These are phyloP conservation scores for Helianthus tuberosus DNA, from an alignment of 129 eudicot species.

Conservation along the genomic window DNA sequence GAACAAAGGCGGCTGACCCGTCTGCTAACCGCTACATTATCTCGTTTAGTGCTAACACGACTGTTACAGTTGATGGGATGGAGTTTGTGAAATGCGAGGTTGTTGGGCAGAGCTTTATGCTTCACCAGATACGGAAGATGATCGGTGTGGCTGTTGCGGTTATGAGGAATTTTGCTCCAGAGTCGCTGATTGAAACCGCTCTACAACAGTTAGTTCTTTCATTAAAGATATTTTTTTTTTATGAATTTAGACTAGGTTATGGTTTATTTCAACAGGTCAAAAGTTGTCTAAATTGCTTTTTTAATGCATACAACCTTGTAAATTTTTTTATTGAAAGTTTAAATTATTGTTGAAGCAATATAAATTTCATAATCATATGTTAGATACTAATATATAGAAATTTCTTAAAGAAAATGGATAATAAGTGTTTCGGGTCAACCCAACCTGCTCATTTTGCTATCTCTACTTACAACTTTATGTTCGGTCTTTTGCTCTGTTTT, in stretches of 20 bases:
- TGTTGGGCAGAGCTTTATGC: conserved; percentile 98
- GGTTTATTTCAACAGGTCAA: no score
- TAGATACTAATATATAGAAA: not conserved
- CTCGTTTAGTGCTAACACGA: conserved; percentile 66
- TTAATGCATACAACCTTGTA: not conserved
- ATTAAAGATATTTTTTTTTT: no score
- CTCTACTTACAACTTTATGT: no score
- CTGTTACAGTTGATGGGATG: conserved; percentile 66
- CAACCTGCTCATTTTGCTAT: not conserved
- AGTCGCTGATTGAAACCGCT: conserved; percentile 71
- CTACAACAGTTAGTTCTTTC: conserved; percentile 58
- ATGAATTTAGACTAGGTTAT: no score
- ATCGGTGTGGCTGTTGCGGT: conserved; percentile 90
- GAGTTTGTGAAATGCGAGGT: conserved; percentile 97
- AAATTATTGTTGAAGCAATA: not conserved
- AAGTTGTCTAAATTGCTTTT: not conserved
- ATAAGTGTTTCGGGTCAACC: not conserved
- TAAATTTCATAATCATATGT: not conserved
- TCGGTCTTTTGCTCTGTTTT: not conserved
- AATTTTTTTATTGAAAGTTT: not conserved
- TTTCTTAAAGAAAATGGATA: not conserved
- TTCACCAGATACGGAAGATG: conserved; percentile 93
- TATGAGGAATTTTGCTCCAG: conserved; percentile 82
- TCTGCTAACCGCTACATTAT: conserved; percentile 75
- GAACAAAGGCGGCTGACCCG: conserved; percentile 91